Evolutionary conservation across 306 rosid genomes (phyloP).

Genomic region (Begonia fuchsioides): DNA sequence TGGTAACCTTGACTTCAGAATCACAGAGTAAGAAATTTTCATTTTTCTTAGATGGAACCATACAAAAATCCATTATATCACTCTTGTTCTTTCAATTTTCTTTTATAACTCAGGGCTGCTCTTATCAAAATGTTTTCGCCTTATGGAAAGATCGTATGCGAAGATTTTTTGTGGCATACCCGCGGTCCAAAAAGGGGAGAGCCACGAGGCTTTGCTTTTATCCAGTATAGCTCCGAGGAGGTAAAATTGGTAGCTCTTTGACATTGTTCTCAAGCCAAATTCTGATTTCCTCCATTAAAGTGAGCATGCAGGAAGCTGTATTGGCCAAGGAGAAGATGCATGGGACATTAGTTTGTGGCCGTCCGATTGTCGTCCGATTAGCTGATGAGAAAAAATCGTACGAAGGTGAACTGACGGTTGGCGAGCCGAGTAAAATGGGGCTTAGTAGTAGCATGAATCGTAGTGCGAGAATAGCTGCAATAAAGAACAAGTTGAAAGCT

Average conservation of each 20-base stretch:
- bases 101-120: constrained; percentile 43
- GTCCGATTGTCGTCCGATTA: constrained; percentile 76
- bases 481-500: constrained; percentile 76
- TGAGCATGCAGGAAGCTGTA: constrained; percentile 96
- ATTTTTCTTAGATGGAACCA: too few species aligned
- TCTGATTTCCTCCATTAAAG: constrained; percentile 79
- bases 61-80: too few species aligned
- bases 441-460: constrained; percentile 33
- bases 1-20: constrained; percentile 81
- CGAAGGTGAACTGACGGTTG: constrained; percentile 18
- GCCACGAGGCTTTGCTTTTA: constrained; percentile 88
- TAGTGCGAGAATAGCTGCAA: constrained; percentile 76
- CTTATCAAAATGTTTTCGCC: constrained; percentile 84
- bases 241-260: constrained; percentile 26
- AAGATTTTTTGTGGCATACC: constrained; percentile 82
- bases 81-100: constrained; percentile 7
- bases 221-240: constrained; percentile 64
- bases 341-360: constrained; percentile 73
- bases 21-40: constrained; percentile 66
- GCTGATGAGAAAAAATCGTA: constrained; percentile 34
- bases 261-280: constrained; percentile 17
- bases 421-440: constrained; percentile 39
- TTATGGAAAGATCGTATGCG: constrained; percentile 67
- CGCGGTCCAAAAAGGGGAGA: constrained; percentile 78
- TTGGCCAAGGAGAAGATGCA: constrained; percentile 98